A percentile compares a stretch with the other conserved stretches of the same genome.
These are phyloP conservation scores for Musa acuminata DNA, from an alignment of 176 grass and related monocot genomes.

Conservation along the genomic window DNA sequence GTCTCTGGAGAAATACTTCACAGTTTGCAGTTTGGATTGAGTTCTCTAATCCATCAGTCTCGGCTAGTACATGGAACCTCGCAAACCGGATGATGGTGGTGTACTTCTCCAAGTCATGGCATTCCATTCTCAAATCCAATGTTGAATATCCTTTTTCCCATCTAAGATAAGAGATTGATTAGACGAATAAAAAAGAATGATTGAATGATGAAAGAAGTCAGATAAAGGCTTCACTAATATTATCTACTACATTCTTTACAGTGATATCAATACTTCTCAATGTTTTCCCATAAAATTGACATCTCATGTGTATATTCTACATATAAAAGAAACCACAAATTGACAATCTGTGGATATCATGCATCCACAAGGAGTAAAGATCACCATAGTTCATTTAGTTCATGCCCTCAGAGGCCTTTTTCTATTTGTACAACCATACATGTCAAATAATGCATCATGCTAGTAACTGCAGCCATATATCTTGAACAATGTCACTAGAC, in stretches of 20 bases:
- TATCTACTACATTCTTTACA: too few relatives aligned
- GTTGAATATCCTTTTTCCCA: neutral
- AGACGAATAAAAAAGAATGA: neutral
- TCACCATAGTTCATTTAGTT: too few relatives aligned
- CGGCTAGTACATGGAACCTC: neutral
- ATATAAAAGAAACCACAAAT: too few relatives aligned
- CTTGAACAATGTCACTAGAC: too few relatives aligned
- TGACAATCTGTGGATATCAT: too few relatives aligned
- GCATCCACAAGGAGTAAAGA: too few relatives aligned
- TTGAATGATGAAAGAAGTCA: neutral
- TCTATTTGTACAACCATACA: too few relatives aligned
- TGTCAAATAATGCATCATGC: too few relatives aligned
- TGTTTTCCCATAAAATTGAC: neutral
- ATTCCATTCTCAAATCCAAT: neutral
- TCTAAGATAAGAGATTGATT: neutral
- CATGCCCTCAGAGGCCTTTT: too few relatives aligned
- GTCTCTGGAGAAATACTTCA: neutral
- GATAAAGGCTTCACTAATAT: too few relatives aligned
- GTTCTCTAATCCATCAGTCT: neutral
- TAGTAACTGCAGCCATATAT: too few relatives aligned
- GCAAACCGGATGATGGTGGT: constrained; percentile 3
- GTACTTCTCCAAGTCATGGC: constrained; percentile 6
- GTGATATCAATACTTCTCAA: neutral
- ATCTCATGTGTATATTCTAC: neutral
- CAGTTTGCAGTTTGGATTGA: neutral